A percentile compares a stretch with the other conserved stretches of the same genome.
Conservation (phyloP, 805 yeast genomes). For the Isabelozyma pseudorhagii region DNA sequence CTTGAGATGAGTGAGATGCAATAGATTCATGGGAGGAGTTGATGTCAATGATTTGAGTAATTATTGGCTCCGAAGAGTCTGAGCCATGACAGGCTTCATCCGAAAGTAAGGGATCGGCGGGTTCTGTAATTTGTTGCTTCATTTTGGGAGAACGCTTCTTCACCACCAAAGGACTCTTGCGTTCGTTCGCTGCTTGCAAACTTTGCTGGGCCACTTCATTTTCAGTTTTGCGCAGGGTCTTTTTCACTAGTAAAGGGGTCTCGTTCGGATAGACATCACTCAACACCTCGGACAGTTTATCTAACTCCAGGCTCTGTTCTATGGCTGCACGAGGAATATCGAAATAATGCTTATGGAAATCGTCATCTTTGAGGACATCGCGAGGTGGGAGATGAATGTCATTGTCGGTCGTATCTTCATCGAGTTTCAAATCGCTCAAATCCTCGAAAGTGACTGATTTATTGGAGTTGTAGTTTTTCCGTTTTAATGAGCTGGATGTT, state of each 20-base stretch:
- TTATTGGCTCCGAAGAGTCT: neutral
- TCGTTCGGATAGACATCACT: constrained; percentile 39
- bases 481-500: constrained; percentile 1
- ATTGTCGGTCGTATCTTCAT: constrained; percentile 14
- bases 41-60: neutral
- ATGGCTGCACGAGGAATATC: constrained; percentile 20
- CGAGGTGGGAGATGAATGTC: neutral
- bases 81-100: neutral
- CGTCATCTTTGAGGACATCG: constrained; percentile 8
- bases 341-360: constrained; percentile 15
- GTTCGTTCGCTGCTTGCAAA: no score
- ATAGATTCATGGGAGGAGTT: neutral
- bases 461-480: constrained; percentile 6
- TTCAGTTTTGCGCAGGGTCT: constrained; percentile 10
- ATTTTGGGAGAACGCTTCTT: neutral
- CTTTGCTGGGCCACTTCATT: neutral
- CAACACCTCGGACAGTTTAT: constrained; percentile 37
- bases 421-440: constrained; percentile 22
- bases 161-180: neutral
- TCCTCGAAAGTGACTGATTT: constrained; percentile 42
- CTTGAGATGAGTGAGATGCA: neutral
- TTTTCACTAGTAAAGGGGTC: constrained; percentile 30
- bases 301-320: constrained; percentile 6
- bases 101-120: no score
- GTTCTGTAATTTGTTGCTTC: no score